Percentiles rank a stretch among this genome's conserved stretches.
Conservation (phyloP, 164 flowering plant genomes). For the Protea cynaroides region DNA sequence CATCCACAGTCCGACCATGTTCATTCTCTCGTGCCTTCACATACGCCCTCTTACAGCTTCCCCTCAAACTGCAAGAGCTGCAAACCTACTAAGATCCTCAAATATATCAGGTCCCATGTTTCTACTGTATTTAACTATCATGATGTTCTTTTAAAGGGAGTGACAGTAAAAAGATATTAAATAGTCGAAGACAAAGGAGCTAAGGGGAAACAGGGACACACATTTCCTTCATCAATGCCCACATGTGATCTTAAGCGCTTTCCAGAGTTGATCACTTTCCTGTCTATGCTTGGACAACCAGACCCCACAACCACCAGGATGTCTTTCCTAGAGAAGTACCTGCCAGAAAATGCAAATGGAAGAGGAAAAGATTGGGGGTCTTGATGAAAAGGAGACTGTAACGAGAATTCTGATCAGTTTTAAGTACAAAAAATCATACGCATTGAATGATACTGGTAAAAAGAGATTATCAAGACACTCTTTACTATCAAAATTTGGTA, state of each 20-base stretch:
- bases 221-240: slow-evolving; percentile 72
- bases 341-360: slow-evolving; percentile 22
- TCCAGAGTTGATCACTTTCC: slow-evolving; percentile 90
- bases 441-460: no score
- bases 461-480: no score
- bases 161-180: background rate
- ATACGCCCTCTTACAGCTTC: slow-evolving; percentile 81
- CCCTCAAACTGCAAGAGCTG: slow-evolving; percentile 73
- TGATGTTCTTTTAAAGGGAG: background rate
- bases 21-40: slow-evolving; percentile 62
- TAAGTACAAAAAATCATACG: no score
- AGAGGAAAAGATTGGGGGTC: background rate
- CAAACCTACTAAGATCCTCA: slow-evolving; percentile 53
- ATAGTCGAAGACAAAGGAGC: no score
- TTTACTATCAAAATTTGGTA: no score
- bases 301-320: slow-evolving; percentile 42
- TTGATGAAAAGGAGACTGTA: background rate
- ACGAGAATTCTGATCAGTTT: background rate
- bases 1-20: slow-evolving; percentile 77
- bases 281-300: slow-evolving; percentile 85
- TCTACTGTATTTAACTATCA: background rate
- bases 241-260: slow-evolving; percentile 80
- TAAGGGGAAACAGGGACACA: slow-evolving; percentile 24
- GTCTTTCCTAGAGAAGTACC: slow-evolving; percentile 65
- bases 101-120: background rate